phyloP scores from a whole-genome alignment of 495 filamentous ascomycete species.

The Talaromyces borbonicus region DNA sequence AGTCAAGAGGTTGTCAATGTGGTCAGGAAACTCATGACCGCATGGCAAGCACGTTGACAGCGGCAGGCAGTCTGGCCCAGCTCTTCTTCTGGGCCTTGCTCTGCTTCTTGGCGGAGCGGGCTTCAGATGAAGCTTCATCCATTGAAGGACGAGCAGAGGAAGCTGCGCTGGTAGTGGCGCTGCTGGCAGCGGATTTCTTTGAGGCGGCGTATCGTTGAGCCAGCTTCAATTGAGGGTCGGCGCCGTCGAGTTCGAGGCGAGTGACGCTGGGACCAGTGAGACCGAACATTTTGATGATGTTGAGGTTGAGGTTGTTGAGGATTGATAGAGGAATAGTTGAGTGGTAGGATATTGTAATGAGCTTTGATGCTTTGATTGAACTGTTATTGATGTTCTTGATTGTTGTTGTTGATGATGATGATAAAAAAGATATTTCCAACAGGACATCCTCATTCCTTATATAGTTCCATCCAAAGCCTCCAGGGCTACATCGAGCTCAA shows the following conservation, averaged over 20 bases:
- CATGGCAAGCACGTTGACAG: too few species aligned
- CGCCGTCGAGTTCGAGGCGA: conserved; percentile 5
- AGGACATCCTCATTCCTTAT: background rate
- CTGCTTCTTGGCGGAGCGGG: background rate
- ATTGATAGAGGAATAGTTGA: background rate
- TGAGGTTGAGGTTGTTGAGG: background rate
- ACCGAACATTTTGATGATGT: conserved; percentile 2
- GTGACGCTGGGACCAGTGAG: background rate
- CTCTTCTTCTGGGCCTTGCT: background rate
- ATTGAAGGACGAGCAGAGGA: background rate
- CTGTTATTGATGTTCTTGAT: background rate
- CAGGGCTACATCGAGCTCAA: background rate
- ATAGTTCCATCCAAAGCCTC: too few species aligned
- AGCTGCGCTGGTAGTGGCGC: background rate
- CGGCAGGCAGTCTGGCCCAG: background rate
- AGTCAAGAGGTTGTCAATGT: too few species aligned
- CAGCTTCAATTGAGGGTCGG: conserved; percentile 3
- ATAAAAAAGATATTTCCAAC: background rate
- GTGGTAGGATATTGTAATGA: background rate
- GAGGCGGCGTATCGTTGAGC: background rate
- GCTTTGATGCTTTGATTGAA: background rate
- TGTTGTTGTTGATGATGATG: background rate
- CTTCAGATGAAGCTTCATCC: background rate
- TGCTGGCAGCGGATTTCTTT: background rate
- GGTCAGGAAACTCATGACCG: too few species aligned